A percentile compares a stretch with the other conserved stretches of the same genome.
phyloP scores from a whole-genome alignment of 2,329 filamentous ascomycete species.

The Beauveria australis region DNA sequence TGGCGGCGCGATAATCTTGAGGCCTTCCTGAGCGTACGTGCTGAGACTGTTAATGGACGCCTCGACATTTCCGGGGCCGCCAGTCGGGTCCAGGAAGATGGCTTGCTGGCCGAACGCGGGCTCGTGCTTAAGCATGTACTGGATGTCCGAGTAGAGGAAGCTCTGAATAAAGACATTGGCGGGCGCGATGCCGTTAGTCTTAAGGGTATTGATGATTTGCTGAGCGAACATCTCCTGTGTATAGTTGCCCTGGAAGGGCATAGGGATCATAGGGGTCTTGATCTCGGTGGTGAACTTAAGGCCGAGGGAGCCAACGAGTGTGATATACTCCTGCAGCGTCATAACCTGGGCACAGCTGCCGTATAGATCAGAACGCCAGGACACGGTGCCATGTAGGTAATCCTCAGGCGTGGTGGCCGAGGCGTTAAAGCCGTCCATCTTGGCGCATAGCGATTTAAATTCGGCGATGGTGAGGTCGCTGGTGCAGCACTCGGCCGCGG shows the following conservation, averaged over 20 bases:
- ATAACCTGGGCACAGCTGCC: constrained; percentile 54
- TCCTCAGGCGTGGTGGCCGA: constrained; percentile 48
- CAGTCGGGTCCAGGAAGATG: constrained; percentile 56
- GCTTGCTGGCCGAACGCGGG: constrained; percentile 54
- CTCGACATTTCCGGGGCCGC: constrained; percentile 43
- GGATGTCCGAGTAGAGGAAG: constrained; percentile 55
- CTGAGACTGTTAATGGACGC: constrained; percentile 48
- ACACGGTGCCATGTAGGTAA: constrained; percentile 50
- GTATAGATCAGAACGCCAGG: constrained; percentile 59
- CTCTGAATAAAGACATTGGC: constrained; percentile 54
- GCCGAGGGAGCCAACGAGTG: constrained; percentile 47
- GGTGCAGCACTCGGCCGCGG: constrained; percentile 61
- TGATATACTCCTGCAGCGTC: constrained; percentile 54
- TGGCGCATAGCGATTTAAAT: constrained; percentile 59
- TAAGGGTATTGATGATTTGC: constrained; percentile 56
- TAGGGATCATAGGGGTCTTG: constrained; percentile 56
- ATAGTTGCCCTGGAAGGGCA: constrained; percentile 58
- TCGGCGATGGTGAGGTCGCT: constrained; percentile 61
- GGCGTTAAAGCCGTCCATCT: constrained; percentile 59
- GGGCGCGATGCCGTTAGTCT: constrained; percentile 42
- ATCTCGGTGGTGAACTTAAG: constrained; percentile 59
- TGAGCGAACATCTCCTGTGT: constrained; percentile 58
- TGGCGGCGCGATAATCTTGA: constrained; percentile 55
- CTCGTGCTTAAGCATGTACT: constrained; percentile 58
- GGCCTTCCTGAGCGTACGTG: constrained; percentile 47